Conservation (phyloP, 768 basidiomycete genomes). For the Trametes gibbosa region DNA sequence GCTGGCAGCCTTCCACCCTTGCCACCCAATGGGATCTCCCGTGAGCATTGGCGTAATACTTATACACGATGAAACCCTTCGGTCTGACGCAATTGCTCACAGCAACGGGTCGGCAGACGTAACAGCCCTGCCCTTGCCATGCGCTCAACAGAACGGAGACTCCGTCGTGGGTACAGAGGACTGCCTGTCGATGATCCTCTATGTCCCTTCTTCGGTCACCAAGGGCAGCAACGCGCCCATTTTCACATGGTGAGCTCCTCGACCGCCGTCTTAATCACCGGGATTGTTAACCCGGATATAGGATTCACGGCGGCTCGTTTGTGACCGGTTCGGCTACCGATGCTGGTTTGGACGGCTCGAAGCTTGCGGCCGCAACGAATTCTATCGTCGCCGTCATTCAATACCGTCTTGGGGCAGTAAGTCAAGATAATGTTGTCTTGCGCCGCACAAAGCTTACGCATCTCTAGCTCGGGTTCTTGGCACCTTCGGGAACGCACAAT, state of each 20-base stretch:
- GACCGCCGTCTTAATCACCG: too few relatives aligned
- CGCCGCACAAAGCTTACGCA: constrained; percentile 10
- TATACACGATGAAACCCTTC: background rate
- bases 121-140: constrained; percentile 61
- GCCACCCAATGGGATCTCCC: constrained; percentile 59
- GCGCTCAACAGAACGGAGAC: constrained; percentile 58
- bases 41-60: constrained; percentile 39
- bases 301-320: constrained; percentile 89
- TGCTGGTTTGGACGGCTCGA: constrained; percentile 75
- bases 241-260: constrained; percentile 53
- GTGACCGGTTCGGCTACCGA: constrained; percentile 65
- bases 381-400: constrained; percentile 82
- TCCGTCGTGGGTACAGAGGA: constrained; percentile 61
- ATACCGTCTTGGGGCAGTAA: constrained; percentile 76
- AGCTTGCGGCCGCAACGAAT: constrained; percentile 63
- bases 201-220: constrained; percentile 51
- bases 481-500: constrained; percentile 69
- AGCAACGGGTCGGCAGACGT: constrained; percentile 53
- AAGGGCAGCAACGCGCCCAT: constrained; percentile 41
- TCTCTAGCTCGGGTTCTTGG: constrained; percentile 68
- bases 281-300: constrained; percentile 26
- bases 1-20: constrained; percentile 59
- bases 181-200: constrained; percentile 77
- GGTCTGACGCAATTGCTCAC: constrained; percentile 4
- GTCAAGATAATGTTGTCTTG: constrained; percentile 26